Conservation (phyloP, 345 rosid species). For the Pistacia integerrima region DNA sequence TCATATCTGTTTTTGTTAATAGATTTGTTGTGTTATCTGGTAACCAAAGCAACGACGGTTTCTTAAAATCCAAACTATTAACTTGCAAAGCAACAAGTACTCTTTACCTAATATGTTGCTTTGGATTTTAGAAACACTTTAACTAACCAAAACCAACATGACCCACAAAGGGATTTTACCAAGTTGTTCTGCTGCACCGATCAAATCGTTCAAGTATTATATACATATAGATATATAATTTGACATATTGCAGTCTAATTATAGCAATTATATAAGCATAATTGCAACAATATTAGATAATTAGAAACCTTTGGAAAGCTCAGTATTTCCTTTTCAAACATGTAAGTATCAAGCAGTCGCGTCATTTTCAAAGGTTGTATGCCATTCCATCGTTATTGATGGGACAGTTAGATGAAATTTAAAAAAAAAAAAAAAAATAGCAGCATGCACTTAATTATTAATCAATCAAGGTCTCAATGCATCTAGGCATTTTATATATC, state of each 20-base stretch:
- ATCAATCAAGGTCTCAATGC: background rate
- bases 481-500: background rate
- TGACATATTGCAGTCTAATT: conserved; percentile 19
- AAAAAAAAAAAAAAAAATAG: background rate
- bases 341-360: conserved; percentile 20
- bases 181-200: conserved; percentile 33
- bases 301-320: conserved; percentile 16
- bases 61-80: conserved; percentile 33
- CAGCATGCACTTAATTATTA: background rate
- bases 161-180: conserved; percentile 21
- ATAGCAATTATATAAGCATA: conserved; percentile 22
- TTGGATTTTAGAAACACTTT: conserved; percentile 24
- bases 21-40: conserved; percentile 21
- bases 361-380: conserved; percentile 38
- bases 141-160: conserved; percentile 19
- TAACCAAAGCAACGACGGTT: conserved; percentile 34
- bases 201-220: conserved; percentile 5
- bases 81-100: conserved; percentile 56
- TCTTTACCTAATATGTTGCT: conserved; percentile 53
- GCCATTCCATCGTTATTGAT: conserved; percentile 20
- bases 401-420: conserved; percentile 7
- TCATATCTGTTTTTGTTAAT: background rate
- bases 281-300: background rate
- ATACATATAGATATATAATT: no score
- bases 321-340: conserved; percentile 32